Conservation (phyloP, 345 rosid species). For the Cardiospermum halicacabum region DNA sequence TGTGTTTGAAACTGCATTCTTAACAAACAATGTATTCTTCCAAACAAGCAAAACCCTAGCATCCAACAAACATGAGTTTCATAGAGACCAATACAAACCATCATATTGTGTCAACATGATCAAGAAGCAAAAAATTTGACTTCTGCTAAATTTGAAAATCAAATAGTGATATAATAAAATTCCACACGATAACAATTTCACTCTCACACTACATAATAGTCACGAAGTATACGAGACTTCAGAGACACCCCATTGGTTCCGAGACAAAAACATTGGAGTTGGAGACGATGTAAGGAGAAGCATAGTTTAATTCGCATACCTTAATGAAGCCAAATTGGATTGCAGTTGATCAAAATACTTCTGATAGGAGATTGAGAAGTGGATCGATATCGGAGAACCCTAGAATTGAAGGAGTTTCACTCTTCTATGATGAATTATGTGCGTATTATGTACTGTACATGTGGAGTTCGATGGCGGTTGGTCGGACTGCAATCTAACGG, state of each 20-base stretch:
- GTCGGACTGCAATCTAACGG: too few species aligned
- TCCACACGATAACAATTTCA: neutral
- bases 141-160: neutral
- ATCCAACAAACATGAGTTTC: neutral
- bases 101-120: neutral
- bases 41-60: neutral
- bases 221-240: neutral
- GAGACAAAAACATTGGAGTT: neutral
- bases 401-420: neutral
- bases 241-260: neutral
- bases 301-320: neutral
- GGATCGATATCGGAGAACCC: neutral
- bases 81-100: neutral
- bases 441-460: too few species aligned
- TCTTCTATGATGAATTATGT: neutral
- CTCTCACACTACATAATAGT: neutral
- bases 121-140: neutral
- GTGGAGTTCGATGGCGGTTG: too few species aligned
- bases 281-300: neutral
- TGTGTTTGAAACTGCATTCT: neutral
- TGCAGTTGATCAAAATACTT: neutral
- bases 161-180: too few species aligned
- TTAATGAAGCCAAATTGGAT: neutral
- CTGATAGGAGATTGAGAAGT: neutral
- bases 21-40: neutral